phyloP scores from a whole-genome alignment of 1,139 yeast species.

The Meyerozyma smithsonii region DNA sequence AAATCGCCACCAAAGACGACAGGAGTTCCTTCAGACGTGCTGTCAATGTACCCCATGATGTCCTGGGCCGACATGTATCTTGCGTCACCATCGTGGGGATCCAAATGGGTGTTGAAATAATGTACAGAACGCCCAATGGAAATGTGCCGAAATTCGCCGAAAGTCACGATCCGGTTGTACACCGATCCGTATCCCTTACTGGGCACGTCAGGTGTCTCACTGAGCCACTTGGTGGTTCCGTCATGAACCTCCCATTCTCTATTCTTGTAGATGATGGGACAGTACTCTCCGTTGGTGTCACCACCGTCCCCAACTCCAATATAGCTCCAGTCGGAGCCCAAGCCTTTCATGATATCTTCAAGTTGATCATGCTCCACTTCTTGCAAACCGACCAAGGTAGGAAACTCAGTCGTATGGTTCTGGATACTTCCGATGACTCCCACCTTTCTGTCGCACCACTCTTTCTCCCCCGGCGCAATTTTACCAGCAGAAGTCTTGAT shows the following conservation, averaged over 20 bases:
- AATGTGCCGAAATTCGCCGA: neutral
- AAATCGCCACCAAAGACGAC: slow-evolving; percentile 8
- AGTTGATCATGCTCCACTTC: neutral
- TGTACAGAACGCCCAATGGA: neutral
- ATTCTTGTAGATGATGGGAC: neutral
- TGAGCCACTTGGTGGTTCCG: slow-evolving; percentile 2
- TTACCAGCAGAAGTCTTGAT: slow-evolving; percentile 1
- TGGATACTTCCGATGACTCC: slow-evolving; percentile 2
- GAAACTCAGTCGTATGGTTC: neutral
- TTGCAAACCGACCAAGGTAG: slow-evolving; percentile 2
- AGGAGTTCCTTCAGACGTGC: neutral
- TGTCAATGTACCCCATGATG: neutral
- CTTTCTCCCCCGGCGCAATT: neutral
- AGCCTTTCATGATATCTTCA: neutral
- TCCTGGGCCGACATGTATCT: neutral
- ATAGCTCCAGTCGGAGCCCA: slow-evolving; percentile 2
- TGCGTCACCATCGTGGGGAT: neutral
- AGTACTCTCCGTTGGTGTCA: neutral
- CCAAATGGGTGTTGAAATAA: slow-evolving; percentile 1
- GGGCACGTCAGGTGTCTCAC: slow-evolving; percentile 3
- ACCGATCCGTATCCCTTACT: neutral
- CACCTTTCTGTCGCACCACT: neutral
- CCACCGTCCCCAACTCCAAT: slow-evolving; percentile 1
- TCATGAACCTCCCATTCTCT: neutral
- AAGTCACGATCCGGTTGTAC: slow-evolving; percentile 1